A percentile compares a stretch with the other conserved stretches of the same genome.
Conservation (phyloP, 257 asterid genomes). For the Paraleonurus japonicus region DNA sequence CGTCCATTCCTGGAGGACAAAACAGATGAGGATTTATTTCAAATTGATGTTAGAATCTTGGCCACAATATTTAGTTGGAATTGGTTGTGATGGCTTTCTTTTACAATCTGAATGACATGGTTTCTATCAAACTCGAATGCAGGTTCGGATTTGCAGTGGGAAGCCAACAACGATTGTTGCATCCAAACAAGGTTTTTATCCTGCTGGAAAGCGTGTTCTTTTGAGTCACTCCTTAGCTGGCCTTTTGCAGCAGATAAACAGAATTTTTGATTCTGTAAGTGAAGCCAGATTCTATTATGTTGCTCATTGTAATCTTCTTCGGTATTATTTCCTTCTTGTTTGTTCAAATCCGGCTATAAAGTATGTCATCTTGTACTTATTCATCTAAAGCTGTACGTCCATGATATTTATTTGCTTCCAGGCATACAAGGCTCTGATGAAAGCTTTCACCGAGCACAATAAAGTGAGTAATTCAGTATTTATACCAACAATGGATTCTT, state of each 20-base stretch:
- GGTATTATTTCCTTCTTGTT: not conserved
- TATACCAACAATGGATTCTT: not conserved
- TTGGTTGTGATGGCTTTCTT: not conserved
- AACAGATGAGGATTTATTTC: constrained; percentile 80
- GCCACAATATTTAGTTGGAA: not conserved
- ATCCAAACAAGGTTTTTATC: constrained; percentile 68
- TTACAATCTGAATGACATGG: not conserved
- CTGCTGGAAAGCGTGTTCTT: constrained; percentile 64
- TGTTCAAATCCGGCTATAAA: constrained; percentile 5
- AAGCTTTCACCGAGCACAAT: constrained; percentile 79
- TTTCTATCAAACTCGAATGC: constrained; percentile 17
- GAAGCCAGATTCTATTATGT: not conserved
- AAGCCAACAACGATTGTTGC: constrained; percentile 83
- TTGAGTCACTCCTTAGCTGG: constrained; percentile 68
- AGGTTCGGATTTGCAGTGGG: constrained; percentile 80
- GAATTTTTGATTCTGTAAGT: constrained; percentile 72
- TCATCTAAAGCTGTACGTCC: too few species aligned
- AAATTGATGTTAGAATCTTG: constrained; percentile 68
- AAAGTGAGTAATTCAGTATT: constrained; percentile 50
- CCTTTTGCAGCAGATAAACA: constrained; percentile 70
- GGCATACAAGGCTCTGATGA: constrained; percentile 75
- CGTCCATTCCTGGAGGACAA: constrained; percentile 74
- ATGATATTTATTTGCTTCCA: constrained; percentile 29
- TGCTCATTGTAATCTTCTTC: not conserved
- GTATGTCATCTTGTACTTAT: not conserved